A percentile compares a stretch with the other conserved stretches of the same genome.
Evolutionary conservation across 352 stramenopile genomes (phyloP).

Genomic region (Globisporangium megalacanthum): DNA sequence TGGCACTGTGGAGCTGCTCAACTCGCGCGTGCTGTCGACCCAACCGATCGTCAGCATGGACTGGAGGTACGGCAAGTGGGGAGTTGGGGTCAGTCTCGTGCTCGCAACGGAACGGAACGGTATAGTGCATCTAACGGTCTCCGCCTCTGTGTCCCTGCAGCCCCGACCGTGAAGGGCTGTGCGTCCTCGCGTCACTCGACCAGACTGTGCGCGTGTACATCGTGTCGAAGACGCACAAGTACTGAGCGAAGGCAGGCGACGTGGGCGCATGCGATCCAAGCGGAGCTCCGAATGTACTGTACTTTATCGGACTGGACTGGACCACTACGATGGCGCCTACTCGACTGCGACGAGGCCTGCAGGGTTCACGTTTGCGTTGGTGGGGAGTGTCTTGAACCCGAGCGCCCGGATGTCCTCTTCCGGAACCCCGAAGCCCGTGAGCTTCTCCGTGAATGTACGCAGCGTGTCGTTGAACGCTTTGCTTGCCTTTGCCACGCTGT

Average conservation of each 20-base stretch:
- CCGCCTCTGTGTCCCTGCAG: slow-evolving; percentile 13
- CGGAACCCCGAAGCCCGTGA: slow-evolving; percentile 59
- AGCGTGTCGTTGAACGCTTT: slow-evolving; percentile 79
- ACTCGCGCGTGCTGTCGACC: slow-evolving; percentile 93
- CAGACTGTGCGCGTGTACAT: slow-evolving; percentile 95
- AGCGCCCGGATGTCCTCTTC: slow-evolving; percentile 67
- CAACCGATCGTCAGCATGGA: slow-evolving; percentile 96
- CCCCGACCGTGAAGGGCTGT: slow-evolving; percentile 92
- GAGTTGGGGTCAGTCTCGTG: not conserved
- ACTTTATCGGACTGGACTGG: not conserved
- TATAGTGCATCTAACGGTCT: too few species aligned
- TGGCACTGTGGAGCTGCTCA: slow-evolving; percentile 93
- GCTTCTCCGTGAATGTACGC: slow-evolving; percentile 65
- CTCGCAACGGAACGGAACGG: too few species aligned
- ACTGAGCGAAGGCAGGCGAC: slow-evolving; percentile 31
- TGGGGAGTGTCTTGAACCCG: slow-evolving; percentile 51
- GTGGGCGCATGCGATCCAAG: not conserved
- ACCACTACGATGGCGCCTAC: not conserved
- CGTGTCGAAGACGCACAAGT: slow-evolving; percentile 95
- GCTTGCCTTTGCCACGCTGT: slow-evolving; percentile 61
- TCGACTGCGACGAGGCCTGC: slow-evolving; percentile 66
- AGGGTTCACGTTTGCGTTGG: slow-evolving; percentile 54
- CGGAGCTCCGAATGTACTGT: not conserved
- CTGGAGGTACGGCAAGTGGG: slow-evolving; percentile 69
- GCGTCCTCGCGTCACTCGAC: slow-evolving; percentile 89